phyloP scores from a whole-genome alignment of 208 protist genomes.

The Crithidia mellificae region DNA sequence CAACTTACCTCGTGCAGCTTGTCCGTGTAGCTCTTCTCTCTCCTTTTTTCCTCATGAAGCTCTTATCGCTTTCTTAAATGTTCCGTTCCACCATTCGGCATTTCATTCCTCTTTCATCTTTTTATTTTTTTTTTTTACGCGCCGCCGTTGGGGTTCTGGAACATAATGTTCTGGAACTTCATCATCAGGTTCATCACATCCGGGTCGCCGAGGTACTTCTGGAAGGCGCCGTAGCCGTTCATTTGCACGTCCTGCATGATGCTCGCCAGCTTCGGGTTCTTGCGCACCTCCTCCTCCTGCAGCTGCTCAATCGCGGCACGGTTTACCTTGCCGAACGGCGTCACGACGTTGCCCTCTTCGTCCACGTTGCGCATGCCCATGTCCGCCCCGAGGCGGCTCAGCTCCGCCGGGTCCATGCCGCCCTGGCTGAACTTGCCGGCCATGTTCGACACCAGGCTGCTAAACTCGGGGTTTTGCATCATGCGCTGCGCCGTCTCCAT shows the following conservation, averaged over 20 bases:
- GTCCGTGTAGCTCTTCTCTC: too few relatives aligned
- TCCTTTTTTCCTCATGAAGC: too few relatives aligned
- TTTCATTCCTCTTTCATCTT: too few relatives aligned
- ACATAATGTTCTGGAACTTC: conserved; percentile 77
- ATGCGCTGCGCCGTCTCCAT: conserved; percentile 84
- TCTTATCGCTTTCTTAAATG: too few relatives aligned
- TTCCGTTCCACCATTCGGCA: too few relatives aligned
- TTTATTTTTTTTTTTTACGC: conserved; percentile 8
- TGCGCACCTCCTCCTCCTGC: conserved; percentile 70
- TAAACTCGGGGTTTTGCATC: conserved; percentile 93
- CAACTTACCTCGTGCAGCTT: too few relatives aligned
- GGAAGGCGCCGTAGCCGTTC: conserved; percentile 83
- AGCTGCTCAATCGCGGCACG: conserved; percentile 64
- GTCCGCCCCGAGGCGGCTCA: conserved; percentile 45
- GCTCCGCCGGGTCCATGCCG: conserved; percentile 51
- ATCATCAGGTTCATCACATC: conserved; percentile 90
- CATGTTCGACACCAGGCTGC: conserved; percentile 82
- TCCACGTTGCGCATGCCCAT: conserved; percentile 48
- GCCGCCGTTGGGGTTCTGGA: conserved; percentile 31
- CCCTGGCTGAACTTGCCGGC: conserved; percentile 62
- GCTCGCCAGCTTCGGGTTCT: conserved; percentile 79
- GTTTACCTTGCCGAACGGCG: conserved; percentile 81
- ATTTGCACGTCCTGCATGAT: conserved; percentile 85
- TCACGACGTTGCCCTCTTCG: conserved; percentile 65
- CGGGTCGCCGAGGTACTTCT: conserved; percentile 91